Base-by-base conservation (phyloP, 208 protist genomes). In the Wallacemonas sp. region DNA sequence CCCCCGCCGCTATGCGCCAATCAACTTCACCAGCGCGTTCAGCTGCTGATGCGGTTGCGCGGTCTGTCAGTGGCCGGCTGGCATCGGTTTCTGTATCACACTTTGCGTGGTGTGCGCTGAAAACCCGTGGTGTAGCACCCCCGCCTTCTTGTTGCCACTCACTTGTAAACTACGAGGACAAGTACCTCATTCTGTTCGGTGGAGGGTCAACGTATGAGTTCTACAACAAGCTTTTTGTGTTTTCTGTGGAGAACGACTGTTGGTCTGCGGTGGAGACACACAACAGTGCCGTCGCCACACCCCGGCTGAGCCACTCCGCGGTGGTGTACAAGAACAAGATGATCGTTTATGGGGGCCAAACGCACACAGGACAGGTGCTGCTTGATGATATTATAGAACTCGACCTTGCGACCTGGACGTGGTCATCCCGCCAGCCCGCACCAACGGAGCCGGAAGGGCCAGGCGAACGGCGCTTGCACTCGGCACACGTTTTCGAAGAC, bases 291-390 rank as follows among this genome's bases (percentile, higher is more conserved):
- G 54, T 89, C 24, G 77, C 83, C 19, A 27, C 59, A 11, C 77
- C 79, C n/a, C 79, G 86, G 33, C 71, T 86, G 45, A 73, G 68
- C 54, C 86, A 92, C 72, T 87, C 74, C 14, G 81, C 88, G 0
- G 83, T 92, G 4, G 44, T 94, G 2, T 80, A 93, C 68, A 63
- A 77, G 21, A 82, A 96, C 68, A 81, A 74, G 9, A 93, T 96
- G 90, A 86, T 93, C 54, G 83, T 96, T 11, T 96, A 94, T 63
- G 90, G 90, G 17, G 90, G 90, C 1, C 79, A 92, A 45, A 72
- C 79, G 56, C 42, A 90, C 21, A 51, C 70, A 41, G 72, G 78
- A 30, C 74, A 65, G 0, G 39, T 75, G 0, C 34, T 79, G 14
- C 76, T 85, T 60, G 75, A 80, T 34, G 90, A 93, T 49, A 73